Conservation (phyloP, 2,329 filamentous ascomycete species). For the Trichophaea hybrida region DNA sequence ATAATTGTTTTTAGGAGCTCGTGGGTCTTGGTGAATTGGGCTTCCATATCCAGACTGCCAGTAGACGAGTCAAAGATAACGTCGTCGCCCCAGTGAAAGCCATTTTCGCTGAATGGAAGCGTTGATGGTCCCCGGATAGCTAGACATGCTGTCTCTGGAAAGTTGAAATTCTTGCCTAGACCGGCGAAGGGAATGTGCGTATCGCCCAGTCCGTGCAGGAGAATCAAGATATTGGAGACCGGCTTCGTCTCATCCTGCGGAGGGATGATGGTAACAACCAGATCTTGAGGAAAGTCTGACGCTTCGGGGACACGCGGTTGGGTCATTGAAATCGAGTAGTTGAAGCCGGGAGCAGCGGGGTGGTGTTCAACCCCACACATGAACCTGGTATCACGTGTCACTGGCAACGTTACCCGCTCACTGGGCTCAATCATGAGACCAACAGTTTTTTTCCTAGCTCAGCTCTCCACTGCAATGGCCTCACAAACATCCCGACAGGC, state of each 20-base stretch:
- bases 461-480: slow-evolving; percentile 8
- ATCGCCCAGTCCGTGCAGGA: slow-evolving; percentile 78
- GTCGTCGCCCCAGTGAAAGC: slow-evolving; percentile 49
- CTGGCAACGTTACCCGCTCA: slow-evolving; percentile 8
- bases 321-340: neutral
- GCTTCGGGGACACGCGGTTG: slow-evolving; percentile 8
- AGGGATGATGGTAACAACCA: neutral
- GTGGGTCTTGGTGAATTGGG: slow-evolving; percentile 36
- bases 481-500: slow-evolving; percentile 9
- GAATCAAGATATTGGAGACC: slow-evolving; percentile 59
- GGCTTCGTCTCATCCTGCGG: slow-evolving; percentile 32
- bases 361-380: neutral
- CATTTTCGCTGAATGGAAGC: slow-evolving; percentile 53
- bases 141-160: slow-evolving; percentile 65
- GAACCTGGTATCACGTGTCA: neutral
- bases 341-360: too few relatives aligned
- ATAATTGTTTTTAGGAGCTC: slow-evolving; percentile 36
- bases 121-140: slow-evolving; percentile 56
- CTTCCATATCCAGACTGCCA: slow-evolving; percentile 41
- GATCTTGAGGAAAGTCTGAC: neutral
- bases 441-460: slow-evolving; percentile 5
- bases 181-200: slow-evolving; percentile 51
- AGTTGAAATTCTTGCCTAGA: slow-evolving; percentile 52
- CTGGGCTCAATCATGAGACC: neutral
- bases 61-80: slow-evolving; percentile 41